A percentile compares a stretch with the other conserved stretches of the same genome.
Evolutionary conservation across 1,284 basidiomycete species (phyloP).

Genomic region (Lentinula novae-zelandiae): DNA sequence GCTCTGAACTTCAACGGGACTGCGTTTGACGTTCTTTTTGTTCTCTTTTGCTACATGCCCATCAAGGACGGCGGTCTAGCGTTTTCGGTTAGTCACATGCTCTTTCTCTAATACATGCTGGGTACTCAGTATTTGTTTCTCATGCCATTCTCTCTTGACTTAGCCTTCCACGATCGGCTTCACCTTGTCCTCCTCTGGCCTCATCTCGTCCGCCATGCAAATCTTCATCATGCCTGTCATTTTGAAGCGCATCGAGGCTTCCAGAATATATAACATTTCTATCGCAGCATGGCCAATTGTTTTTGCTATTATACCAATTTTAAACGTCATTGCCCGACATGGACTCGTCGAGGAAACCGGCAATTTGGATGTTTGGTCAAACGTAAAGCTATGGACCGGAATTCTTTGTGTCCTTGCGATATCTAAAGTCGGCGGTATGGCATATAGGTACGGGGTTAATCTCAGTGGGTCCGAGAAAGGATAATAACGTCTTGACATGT

Average conservation of each 20-base stretch:
- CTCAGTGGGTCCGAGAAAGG: not conserved
- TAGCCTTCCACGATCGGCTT: conserved; percentile 63
- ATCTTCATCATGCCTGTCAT: conserved; percentile 44
- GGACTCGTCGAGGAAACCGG: conserved; percentile 25
- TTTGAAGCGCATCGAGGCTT: conserved; percentile 38
- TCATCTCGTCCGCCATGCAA: conserved; percentile 42
- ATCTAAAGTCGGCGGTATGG: conserved; percentile 36
- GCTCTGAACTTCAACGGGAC: conserved; percentile 50
- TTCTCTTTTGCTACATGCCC: conserved; percentile 59
- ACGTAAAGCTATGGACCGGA: conserved; percentile 37
- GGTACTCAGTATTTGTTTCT: not conserved
- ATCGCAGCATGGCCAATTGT: conserved; percentile 46
- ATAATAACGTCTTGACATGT: no score
- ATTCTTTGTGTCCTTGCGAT: conserved; percentile 32
- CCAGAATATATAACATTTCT: conserved; percentile 41
- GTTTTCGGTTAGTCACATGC: conserved; percentile 42
- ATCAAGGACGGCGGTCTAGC: conserved; percentile 50
- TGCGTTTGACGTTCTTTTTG: conserved; percentile 59
- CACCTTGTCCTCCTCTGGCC: conserved; percentile 44
- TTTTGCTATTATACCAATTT: conserved; percentile 40
- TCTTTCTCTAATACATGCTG: not conserved
- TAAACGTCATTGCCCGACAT: conserved; percentile 38
- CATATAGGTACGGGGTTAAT: conserved; percentile 35
- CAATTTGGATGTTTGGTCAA: conserved; percentile 18
- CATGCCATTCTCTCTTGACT: not conserved